These are phyloP conservation scores for Heteromeles arbutifolia DNA, from an alignment of 306 rosid species.

Conservation along the genomic window DNA sequence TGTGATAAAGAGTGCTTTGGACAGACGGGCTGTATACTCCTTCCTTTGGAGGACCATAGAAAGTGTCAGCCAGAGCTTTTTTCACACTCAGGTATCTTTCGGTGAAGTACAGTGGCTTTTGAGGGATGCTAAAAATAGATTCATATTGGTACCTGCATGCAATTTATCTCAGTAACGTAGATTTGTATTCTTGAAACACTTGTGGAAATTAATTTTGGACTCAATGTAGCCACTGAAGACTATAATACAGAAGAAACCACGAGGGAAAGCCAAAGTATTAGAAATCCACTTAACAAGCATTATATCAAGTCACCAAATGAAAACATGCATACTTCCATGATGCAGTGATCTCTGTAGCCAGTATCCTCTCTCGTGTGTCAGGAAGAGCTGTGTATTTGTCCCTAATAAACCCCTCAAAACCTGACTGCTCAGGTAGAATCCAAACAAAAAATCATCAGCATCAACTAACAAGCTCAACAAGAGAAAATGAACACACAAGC, in stretches of 20 bases:
- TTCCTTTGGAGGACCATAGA: constrained; percentile 65
- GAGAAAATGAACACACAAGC: constrained; percentile 2
- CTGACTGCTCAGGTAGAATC: constrained; percentile 55
- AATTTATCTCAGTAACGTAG: constrained; percentile 9
- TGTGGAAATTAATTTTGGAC: constrained; percentile 3
- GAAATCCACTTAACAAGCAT: neutral
- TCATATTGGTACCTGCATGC: constrained; percentile 71
- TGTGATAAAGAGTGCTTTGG: constrained; percentile 81
- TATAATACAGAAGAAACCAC: neutral
- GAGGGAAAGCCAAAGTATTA: neutral
- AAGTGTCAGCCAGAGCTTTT: constrained; percentile 59
- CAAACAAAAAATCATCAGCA: constrained; percentile 4
- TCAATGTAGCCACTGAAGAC: neutral
- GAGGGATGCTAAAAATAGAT: constrained; percentile 48
- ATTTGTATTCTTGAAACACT: constrained; percentile 1
- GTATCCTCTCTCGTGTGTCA: constrained; percentile 78
- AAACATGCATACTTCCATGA: constrained; percentile 56
- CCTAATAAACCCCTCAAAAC: constrained; percentile 77
- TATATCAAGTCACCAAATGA: neutral
- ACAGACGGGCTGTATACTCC: constrained; percentile 93
- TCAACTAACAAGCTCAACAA: neutral
- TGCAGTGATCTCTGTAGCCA: constrained; percentile 86
- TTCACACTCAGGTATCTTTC: constrained; percentile 59
- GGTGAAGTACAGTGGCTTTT: constrained; percentile 51
- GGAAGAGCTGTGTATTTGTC: constrained; percentile 89